Percentiles rank a stretch among this genome's conserved stretches.
Conservation (phyloP, 768 basidiomycete species). For the Nevesoporus exiguus region DNA sequence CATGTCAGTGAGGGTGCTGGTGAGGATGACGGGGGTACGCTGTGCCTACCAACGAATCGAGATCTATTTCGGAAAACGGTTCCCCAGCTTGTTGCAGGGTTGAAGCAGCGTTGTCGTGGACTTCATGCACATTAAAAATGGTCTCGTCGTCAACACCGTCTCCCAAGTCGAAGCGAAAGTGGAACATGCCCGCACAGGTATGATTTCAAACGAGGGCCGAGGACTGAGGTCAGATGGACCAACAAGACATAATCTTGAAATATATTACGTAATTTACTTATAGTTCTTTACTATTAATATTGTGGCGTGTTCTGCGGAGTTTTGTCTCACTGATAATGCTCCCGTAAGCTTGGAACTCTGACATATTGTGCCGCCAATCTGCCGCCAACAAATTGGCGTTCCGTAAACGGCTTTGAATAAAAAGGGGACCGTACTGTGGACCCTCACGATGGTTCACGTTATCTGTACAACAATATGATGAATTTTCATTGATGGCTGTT, state of each 20-base stretch:
- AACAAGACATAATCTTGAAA: not conserved
- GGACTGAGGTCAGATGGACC: not conserved
- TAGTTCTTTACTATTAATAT: not conserved
- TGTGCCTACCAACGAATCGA: slow-evolving; percentile 32
- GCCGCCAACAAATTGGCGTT: not conserved
- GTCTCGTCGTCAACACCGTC: slow-evolving; percentile 37
- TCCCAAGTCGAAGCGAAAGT: slow-evolving; percentile 58
- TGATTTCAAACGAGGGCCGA: not conserved
- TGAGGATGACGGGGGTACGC: not conserved
- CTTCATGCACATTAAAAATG: slow-evolving; percentile 3
- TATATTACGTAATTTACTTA: not conserved
- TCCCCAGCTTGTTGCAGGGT: slow-evolving; percentile 2
- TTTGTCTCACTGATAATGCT: too few relatives aligned
- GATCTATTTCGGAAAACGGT: slow-evolving; percentile 29
- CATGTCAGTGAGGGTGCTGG: slow-evolving; percentile 5
- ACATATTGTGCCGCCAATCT: too few relatives aligned
- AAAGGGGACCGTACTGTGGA: not conserved
- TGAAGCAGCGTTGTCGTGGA: not conserved
- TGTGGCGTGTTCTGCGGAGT: not conserved
- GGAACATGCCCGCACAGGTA: slow-evolving; percentile 31
- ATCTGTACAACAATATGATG: not conserved
- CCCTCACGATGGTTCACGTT: not conserved
- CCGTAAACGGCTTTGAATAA: slow-evolving; percentile 8
- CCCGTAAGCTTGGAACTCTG: too few relatives aligned
- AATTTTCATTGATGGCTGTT: not conserved